These are phyloP conservation scores for Apostasia shenzhenica DNA, from an alignment of 106 monocot species.

Conservation along the genomic window DNA sequence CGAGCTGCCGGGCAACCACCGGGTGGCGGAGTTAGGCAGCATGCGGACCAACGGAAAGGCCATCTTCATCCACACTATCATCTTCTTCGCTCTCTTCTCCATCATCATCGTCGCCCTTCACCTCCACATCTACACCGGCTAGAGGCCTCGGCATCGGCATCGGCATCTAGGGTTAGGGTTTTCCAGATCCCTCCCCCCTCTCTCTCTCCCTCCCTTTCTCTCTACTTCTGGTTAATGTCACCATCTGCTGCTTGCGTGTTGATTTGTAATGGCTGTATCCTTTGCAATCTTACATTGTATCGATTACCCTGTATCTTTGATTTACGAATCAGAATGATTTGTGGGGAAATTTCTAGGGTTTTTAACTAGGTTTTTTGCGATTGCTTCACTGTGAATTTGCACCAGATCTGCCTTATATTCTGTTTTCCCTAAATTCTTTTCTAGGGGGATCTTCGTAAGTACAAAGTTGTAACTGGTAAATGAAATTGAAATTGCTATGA, in stretches of 20 bases:
- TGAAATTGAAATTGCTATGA: too few relatives aligned
- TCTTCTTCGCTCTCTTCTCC: slow-evolving; percentile 55
- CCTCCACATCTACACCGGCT: slow-evolving; percentile 61
- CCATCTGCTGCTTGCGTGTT: neutral
- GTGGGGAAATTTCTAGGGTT: slow-evolving; percentile 1
- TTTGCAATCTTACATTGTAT: neutral
- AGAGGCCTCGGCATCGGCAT: neutral
- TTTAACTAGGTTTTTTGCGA: neutral
- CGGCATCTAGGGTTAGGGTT: neutral
- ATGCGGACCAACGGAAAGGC: slow-evolving; percentile 57
- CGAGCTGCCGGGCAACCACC: slow-evolving; percentile 44
- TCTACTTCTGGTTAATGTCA: neutral
- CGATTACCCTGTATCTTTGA: neutral
- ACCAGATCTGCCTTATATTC: too few relatives aligned
- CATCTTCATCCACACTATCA: slow-evolving; percentile 43
- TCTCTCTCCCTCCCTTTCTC: neutral
- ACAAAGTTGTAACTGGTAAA: too few relatives aligned
- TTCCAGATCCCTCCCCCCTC: neutral
- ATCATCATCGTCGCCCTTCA: slow-evolving; percentile 54
- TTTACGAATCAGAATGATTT: neutral
- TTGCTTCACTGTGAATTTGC: too few relatives aligned
- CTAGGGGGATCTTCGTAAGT: too few relatives aligned
- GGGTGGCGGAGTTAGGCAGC: slow-evolving; percentile 35
- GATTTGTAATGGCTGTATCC: neutral
- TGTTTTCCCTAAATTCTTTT: too few relatives aligned